Evolutionary conservation across 768 basidiomycete species (phyloP).

Genomic region (Candolleomyces aberdarensis): DNA sequence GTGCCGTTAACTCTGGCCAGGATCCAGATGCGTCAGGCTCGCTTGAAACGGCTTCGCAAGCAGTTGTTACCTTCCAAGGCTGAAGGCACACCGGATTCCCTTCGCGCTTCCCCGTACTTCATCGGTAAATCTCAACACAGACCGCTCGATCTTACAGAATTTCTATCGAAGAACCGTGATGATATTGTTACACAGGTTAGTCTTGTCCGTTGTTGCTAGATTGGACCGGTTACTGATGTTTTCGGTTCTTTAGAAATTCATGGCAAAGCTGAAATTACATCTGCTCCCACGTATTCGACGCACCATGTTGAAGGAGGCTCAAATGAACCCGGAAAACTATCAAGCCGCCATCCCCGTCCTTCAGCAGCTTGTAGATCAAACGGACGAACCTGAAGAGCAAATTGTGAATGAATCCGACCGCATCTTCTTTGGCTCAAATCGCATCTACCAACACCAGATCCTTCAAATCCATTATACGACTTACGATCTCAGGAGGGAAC

Average conservation of each 20-base stretch:
- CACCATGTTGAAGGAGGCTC: not conserved
- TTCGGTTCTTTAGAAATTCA: not conserved
- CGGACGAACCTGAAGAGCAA: not conserved
- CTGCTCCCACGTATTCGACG: not conserved
- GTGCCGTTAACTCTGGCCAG: not conserved
- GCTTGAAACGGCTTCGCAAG: not conserved
- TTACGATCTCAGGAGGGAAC: conserved; percentile 14
- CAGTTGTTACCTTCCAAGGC: not conserved
- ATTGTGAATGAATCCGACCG: not conserved
- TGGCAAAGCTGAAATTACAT: not conserved
- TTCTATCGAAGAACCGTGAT: not conserved
- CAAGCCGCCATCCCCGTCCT: not conserved
- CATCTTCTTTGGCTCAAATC: not conserved
- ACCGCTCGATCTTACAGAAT: not conserved
- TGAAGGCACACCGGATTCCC: not conserved
- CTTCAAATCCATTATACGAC: conserved; percentile 15
- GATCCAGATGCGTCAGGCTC: conserved; percentile 4
- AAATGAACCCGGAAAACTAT: not conserved
- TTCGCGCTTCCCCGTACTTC: not conserved
- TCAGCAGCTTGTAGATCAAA: not conserved
- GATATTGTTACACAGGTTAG: not conserved
- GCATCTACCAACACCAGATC: conserved; percentile 11
- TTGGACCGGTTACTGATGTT: no score
- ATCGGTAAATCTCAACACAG: conserved; percentile 1
- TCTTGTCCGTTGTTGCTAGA: not conserved